Conservation (phyloP, 176 grass and related monocot species). For the Oropetium thomaeum region DNA sequence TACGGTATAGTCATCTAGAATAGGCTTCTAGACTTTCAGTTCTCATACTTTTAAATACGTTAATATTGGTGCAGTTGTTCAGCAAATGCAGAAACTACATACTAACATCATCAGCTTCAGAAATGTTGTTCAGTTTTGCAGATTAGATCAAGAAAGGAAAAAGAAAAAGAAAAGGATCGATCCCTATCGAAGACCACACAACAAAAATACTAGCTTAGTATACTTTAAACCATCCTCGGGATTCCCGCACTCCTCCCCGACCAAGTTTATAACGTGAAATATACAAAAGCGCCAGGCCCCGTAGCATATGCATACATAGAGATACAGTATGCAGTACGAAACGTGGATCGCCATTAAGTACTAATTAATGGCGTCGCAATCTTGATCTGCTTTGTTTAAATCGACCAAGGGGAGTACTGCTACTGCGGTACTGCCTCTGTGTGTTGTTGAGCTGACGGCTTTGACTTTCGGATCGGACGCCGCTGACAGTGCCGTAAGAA, state of each 20-base stretch:
- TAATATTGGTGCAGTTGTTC: not conserved
- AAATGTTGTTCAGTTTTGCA: not conserved
- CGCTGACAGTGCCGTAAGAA: not conserved
- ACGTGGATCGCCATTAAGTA: conserved; percentile 49
- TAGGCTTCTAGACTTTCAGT: not conserved
- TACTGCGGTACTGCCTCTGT: not conserved
- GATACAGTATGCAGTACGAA: conserved; percentile 58
- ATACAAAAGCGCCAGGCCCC: not conserved
- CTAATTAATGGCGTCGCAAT: conserved; percentile 35
- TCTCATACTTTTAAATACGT: not conserved
- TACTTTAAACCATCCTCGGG: conserved; percentile 20
- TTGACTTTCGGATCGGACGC: conserved; percentile 39
- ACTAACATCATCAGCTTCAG: too few species aligned
- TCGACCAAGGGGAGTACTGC: conserved; percentile 2
- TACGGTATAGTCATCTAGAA: too few species aligned
- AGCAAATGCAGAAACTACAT: not conserved
- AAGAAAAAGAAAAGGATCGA: not conserved
- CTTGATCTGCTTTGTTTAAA: conserved; percentile 42
- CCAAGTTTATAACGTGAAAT: conserved; percentile 32
- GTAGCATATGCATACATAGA: too few species aligned
- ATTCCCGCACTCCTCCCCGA: conserved; percentile 5
- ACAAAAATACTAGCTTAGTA: not conserved
- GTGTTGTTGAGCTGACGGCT: conserved; percentile 31
- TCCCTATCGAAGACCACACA: not conserved
- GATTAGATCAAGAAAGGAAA: not conserved